Evolutionary conservation across 2,329 filamentous ascomycete species (phyloP).

Genomic region (Metarhizium brunneum): DNA sequence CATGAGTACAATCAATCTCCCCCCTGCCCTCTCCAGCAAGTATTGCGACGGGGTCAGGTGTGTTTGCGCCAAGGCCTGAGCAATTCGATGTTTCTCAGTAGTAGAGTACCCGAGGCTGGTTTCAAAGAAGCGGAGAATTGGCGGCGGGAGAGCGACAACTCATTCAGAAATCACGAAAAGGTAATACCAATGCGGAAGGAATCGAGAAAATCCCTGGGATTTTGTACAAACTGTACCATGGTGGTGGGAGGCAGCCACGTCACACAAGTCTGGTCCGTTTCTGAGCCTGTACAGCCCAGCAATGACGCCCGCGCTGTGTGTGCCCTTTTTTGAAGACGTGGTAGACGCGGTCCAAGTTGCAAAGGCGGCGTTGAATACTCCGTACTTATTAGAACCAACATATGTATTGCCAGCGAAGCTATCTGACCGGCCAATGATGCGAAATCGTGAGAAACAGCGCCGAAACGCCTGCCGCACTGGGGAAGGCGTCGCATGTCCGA

Average conservation of each 20-base stretch:
- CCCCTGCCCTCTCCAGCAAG: too few relatives aligned
- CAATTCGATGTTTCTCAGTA: not conserved
- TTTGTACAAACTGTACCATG: not conserved
- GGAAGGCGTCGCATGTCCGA: not conserved
- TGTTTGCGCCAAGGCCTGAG: not conserved
- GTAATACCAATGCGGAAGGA: not conserved
- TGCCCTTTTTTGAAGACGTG: too few relatives aligned
- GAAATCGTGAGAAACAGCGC: not conserved
- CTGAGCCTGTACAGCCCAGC: not conserved
- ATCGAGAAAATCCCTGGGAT: not conserved
- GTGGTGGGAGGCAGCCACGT: not conserved
- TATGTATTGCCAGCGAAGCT: too few relatives aligned
- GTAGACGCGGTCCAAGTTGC: not conserved
- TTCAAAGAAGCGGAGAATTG: too few relatives aligned
- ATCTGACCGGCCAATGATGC: too few relatives aligned
- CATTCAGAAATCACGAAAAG: not conserved
- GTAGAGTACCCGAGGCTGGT: not conserved
- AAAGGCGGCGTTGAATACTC: too few relatives aligned
- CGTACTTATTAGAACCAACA: too few relatives aligned
- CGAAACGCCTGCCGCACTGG: constrained; percentile 10
- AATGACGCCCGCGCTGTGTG: too few relatives aligned
- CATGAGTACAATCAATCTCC: constrained; percentile 5
- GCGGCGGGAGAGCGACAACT: not conserved
- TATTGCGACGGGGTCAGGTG: not conserved
- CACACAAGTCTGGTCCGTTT: not conserved